Evolutionary conservation across 192 early-diverging fungal genomes (phyloP), one percentile per base, ranked within the genome.

Genomic region (Lobulomyces angularis): DNA sequence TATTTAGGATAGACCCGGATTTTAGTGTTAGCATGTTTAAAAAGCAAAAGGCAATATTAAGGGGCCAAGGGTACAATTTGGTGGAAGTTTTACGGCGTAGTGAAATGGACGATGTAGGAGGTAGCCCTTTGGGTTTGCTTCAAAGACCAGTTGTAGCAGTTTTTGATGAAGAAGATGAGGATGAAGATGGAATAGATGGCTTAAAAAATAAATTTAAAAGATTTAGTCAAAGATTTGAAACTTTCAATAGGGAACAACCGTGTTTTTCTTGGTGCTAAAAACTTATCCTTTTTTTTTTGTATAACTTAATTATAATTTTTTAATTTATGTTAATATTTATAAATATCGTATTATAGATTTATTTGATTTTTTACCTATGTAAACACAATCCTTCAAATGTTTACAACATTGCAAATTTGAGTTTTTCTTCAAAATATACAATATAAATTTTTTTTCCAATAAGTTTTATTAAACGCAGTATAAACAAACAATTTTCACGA

Each of bases 21-120:
- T 91, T 91, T 53, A 71, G 80, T 39, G 71, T 74, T 25, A 56
- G 59, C n/a, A 83, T 91, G 80, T 93, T 81, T 65, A 35, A 67
- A 18, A 71, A 62, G 44, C 89, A 93, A 45, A 74, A 83, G 49
- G 69, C 82, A 0, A 84, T 92, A 1, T 62, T 92, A 27, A 75
- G 86, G 17, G 89, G 86, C 0, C 83, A 92, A 57, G 84, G 79
- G 1, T 88, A 73, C 58, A 90, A 92, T 51, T 63, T 90, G 42
- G 78, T 82, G 0, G 70, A 85, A 33, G 65, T 70, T 1, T 56
- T 92, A 9, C 62, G 68, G 6, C 58, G 68, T n/a, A 29, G 41
- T 27, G 70, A 54, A 44, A 34, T 56, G 18, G 59, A 34, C 21
- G 66, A 73, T 30, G 49, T 56, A 17, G 49, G 58, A n/a, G 59